These are phyloP conservation scores for Starmerella floris DNA, from an alignment of 805 yeast genomes.

Conservation along the genomic window DNA sequence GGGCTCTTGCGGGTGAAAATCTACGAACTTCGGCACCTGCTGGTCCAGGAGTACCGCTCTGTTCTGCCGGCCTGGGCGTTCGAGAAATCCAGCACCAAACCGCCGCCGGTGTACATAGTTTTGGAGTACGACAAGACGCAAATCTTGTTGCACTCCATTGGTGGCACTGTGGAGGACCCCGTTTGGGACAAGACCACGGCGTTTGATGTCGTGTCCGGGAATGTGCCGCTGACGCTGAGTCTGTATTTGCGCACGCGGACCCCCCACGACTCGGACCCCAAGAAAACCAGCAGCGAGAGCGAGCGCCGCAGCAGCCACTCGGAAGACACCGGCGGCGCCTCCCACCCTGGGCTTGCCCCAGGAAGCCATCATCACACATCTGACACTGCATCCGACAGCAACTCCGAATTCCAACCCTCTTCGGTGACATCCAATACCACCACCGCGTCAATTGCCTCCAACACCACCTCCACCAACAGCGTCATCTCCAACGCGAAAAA, in stretches of 20 bases:
- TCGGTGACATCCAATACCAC: background rate
- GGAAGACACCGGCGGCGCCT: background rate
- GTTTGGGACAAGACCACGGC: slow-evolving; percentile 80
- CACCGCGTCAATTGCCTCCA: background rate
- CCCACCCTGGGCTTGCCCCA: background rate
- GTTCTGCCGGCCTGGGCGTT: slow-evolving; percentile 21
- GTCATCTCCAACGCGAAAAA: background rate
- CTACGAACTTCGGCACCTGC: slow-evolving; percentile 28
- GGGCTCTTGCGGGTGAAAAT: slow-evolving; percentile 39
- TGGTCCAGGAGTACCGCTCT: slow-evolving; percentile 34
- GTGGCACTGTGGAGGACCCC: slow-evolving; percentile 67
- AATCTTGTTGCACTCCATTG: slow-evolving; percentile 71
- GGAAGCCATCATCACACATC: background rate
- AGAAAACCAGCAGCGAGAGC: background rate
- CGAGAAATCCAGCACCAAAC: slow-evolving; percentile 35
- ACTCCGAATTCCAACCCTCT: background rate
- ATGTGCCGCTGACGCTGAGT: slow-evolving; percentile 55
- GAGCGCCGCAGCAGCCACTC: background rate
- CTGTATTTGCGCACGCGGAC: slow-evolving; percentile 51
- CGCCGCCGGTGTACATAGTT: slow-evolving; percentile 68
- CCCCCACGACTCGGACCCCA: slow-evolving; percentile 8
- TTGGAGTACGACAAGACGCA: slow-evolving; percentile 92
- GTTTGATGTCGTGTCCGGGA: slow-evolving; percentile 62
- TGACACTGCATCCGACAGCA: background rate
- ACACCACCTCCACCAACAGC: background rate